phyloP scores from a whole-genome alignment of 345 rosid genomes.

The Abelmoschus esculentus region DNA sequence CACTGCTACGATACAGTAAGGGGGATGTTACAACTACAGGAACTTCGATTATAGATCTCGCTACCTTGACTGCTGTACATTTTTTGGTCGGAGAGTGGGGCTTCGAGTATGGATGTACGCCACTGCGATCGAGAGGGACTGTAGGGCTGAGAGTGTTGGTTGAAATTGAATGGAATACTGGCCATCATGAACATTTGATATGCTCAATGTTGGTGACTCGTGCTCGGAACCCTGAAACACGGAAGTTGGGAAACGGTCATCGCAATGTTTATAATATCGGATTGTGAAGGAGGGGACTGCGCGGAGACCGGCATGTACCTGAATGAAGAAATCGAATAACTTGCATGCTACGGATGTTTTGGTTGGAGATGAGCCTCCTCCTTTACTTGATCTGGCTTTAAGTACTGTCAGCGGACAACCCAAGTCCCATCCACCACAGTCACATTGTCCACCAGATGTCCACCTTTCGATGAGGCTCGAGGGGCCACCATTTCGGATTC shows the following conservation, averaged over 20 bases:
- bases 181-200: conserved; percentile 62
- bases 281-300: neutral
- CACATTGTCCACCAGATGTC: conserved; percentile 81
- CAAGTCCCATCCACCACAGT: conserved; percentile 97
- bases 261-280: neutral
- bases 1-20: conserved; percentile 9
- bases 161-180: conserved; percentile 64
- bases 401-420: conserved; percentile 67
- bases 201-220: conserved; percentile 46
- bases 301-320: conserved; percentile 34
- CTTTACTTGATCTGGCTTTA: conserved; percentile 33
- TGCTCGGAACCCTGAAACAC: conserved; percentile 53
- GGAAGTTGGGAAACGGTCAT: conserved; percentile 15
- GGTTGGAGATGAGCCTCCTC: conserved; percentile 9
- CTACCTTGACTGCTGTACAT: conserved; percentile 33
- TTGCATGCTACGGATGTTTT: conserved; percentile 41
- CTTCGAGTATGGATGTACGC: conserved; percentile 69
- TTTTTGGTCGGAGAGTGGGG: conserved; percentile 40
- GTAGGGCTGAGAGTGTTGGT: conserved; percentile 63
- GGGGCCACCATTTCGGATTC: conserved; percentile 54
- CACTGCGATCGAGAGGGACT: conserved; percentile 69
- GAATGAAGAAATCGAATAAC: conserved; percentile 49
- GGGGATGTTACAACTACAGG: conserved; percentile 22
- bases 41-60: conserved; percentile 18
- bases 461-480: conserved; percentile 73